Evolutionary conservation across 2,329 filamentous ascomycete genomes (phyloP).

Genomic region (Sporothrix humicola): DNA sequence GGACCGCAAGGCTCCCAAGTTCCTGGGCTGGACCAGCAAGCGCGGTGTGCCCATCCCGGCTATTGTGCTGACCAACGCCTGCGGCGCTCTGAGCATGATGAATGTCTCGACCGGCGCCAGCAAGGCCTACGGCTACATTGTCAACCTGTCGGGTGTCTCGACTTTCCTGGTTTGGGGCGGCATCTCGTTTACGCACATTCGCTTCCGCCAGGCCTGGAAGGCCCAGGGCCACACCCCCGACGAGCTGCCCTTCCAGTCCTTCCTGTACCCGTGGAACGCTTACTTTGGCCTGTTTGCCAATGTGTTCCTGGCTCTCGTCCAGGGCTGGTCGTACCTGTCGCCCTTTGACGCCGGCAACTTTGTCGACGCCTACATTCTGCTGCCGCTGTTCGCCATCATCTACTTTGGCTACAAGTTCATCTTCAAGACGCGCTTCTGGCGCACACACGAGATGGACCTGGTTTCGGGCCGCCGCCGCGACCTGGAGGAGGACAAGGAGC

Average conservation of each 20-base stretch:
- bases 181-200: constrained; percentile 73
- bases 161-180: constrained; percentile 75
- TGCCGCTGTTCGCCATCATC: constrained; percentile 65
- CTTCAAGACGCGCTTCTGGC: constrained; percentile 59
- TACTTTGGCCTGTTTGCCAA: constrained; percentile 65
- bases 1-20: constrained; percentile 70
- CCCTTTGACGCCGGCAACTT: constrained; percentile 65
- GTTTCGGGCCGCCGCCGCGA: constrained; percentile 61
- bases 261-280: constrained; percentile 62
- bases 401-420: constrained; percentile 61
- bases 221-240: constrained; percentile 60
- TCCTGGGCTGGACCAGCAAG: constrained; percentile 71
- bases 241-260: constrained; percentile 61
- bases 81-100: constrained; percentile 76
- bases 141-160: constrained; percentile 71
- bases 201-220: constrained; percentile 69
- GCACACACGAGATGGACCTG: constrained; percentile 60
- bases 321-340: constrained; percentile 65
- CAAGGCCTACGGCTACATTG: constrained; percentile 70
- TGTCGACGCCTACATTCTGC: constrained; percentile 66
- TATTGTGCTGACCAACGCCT: constrained; percentile 71
- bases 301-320: constrained; percentile 63
- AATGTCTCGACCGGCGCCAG: constrained; percentile 71
- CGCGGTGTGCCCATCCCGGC: constrained; percentile 66
- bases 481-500: constrained; percentile 54